These are phyloP conservation scores for Trypanosoma rangeli DNA, from an alignment of 208 protist genomes.

Conservation along the genomic window DNA sequence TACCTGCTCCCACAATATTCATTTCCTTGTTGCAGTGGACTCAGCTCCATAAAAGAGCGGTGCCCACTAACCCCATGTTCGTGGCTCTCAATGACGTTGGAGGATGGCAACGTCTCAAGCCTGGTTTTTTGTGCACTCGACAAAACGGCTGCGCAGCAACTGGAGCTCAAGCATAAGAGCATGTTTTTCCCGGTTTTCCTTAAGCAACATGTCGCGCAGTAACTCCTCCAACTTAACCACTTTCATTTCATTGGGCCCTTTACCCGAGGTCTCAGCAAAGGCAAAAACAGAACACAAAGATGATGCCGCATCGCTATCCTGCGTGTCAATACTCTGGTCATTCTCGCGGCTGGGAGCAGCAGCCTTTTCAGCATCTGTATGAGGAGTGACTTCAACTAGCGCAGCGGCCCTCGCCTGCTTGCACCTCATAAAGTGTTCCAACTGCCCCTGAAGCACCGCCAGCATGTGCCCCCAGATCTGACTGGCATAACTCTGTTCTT, in stretches of 20 bases:
- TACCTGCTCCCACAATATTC: not conserved
- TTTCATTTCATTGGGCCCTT: not conserved
- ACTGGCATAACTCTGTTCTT: not conserved
- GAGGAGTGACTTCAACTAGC: not conserved
- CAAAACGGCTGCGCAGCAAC: slow-evolving; percentile 1
- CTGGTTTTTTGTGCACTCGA: not conserved
- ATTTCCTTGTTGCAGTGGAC: not conserved
- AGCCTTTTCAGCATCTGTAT: not conserved
- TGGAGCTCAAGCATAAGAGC: not conserved
- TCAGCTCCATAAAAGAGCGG: not conserved
- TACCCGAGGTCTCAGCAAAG: not conserved
- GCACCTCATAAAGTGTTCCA: not conserved
- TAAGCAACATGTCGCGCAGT: slow-evolving; percentile 14
- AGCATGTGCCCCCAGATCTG: not conserved
- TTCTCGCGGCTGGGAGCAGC: not conserved
- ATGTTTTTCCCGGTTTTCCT: slow-evolving; percentile 14
- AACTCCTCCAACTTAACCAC: not conserved
- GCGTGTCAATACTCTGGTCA: not conserved
- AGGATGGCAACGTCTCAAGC: not conserved
- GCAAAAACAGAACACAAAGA: not conserved
- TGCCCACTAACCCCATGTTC: not conserved
- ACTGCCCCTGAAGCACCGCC: not conserved
- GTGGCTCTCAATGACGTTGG: not conserved
- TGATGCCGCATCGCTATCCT: not conserved
- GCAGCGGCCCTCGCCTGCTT: not conserved